A percentile compares a stretch with the other conserved stretches of the same genome.
These are phyloP conservation scores for Coemansia sp. DNA, from an alignment of 192 early-diverging fungal genomes.

Conservation along the genomic window DNA sequence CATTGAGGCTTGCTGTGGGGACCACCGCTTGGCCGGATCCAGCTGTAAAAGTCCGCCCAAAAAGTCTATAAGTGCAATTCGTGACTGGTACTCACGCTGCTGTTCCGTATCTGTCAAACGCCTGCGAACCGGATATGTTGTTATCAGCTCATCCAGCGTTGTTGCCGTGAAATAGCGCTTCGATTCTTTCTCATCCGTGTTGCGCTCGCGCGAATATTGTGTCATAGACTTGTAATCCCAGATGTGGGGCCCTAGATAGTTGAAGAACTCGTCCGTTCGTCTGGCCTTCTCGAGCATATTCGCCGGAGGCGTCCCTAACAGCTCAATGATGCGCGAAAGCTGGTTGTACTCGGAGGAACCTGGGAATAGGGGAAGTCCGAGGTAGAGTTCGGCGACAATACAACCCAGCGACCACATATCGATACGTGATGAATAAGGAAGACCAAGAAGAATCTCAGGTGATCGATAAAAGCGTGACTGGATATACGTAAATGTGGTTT, in stretches of 20 bases:
- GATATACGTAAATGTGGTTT: constrained; percentile 97
- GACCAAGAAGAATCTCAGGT: constrained; percentile 92
- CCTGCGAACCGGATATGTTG: constrained; percentile 76
- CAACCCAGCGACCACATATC: constrained; percentile 99
- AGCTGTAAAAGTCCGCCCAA: constrained; percentile 83
- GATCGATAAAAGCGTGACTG: constrained; percentile 97
- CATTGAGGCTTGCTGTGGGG: constrained; percentile 87
- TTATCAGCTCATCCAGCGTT: constrained; percentile 86
- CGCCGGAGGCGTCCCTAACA: constrained; percentile 83
- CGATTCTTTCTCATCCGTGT: constrained; percentile 84
- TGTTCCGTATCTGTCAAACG: constrained; percentile 51
- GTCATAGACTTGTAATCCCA: constrained; percentile 80
- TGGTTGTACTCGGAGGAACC: constrained; percentile 97
- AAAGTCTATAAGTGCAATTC: constrained; percentile 88
- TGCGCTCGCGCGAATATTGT: constrained; percentile 77
- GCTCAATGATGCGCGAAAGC: constrained; percentile 88
- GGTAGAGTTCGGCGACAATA: constrained; percentile 94
- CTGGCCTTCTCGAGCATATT: constrained; percentile 96
- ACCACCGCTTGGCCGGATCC: constrained; percentile 93
- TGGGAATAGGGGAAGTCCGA: constrained; percentile 94
- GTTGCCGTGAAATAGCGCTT: constrained; percentile 90
- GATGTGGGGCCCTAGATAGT: constrained; percentile 57
- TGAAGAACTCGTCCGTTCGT: constrained; percentile 83
- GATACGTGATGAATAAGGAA: constrained; percentile 89
- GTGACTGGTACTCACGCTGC: constrained; percentile 55